Conservation (phyloP, 2,329 filamentous ascomycete species). For the Paradendryphiella salina region DNA sequence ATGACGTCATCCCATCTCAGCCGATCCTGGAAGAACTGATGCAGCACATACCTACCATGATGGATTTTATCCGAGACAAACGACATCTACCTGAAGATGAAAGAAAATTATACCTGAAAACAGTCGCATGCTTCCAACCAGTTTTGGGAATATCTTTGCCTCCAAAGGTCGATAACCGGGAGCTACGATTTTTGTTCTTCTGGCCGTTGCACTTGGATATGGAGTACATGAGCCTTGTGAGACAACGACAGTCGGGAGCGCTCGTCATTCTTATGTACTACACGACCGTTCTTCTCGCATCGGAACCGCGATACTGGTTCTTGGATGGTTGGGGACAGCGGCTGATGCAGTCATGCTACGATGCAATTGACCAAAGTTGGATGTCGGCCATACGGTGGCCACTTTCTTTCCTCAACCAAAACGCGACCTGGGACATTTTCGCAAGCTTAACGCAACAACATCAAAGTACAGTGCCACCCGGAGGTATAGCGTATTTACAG, state of each 20-base stretch:
- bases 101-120: conserved; percentile 19
- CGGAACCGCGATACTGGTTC: conserved; percentile 49
- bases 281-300: conserved; percentile 39
- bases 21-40: conserved; percentile 34
- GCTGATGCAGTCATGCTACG: conserved; percentile 29
- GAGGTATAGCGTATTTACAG: conserved; percentile 2
- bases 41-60: conserved; percentile 26
- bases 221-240: conserved; percentile 39
- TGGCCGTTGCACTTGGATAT: conserved; percentile 46
- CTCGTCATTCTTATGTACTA: conserved; percentile 48
- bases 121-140: conserved; percentile 26
- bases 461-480: not conserved
- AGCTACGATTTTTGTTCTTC: conserved; percentile 41
- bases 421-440: conserved; percentile 13
- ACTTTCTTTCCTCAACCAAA: conserved; percentile 20
- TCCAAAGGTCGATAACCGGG: conserved; percentile 38
- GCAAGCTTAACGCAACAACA: not conserved
- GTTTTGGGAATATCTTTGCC: conserved; percentile 27
- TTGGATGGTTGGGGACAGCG: conserved; percentile 41
- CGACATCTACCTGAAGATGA: conserved; percentile 23
- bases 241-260: conserved; percentile 39
- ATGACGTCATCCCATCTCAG: conserved; percentile 29
- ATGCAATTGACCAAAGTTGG: conserved; percentile 34
- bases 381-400: conserved; percentile 33
- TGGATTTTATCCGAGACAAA: conserved; percentile 27